These are phyloP conservation scores for Yamadazyma mexicana DNA, from an alignment of 1,139 yeast genomes.

Conservation along the genomic window DNA sequence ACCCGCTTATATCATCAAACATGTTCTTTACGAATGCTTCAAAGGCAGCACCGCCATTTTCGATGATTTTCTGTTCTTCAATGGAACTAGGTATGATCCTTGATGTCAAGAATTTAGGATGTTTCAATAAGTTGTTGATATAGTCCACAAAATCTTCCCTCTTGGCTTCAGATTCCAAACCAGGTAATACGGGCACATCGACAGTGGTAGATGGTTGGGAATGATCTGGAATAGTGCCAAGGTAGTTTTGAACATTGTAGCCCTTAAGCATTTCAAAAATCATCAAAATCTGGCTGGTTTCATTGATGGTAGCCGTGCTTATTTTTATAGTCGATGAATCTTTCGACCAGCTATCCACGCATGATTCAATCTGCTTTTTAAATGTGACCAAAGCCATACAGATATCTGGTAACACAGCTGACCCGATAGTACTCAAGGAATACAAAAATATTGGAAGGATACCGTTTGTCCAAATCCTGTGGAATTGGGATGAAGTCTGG, in stretches of 20 bases:
- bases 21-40: constrained; percentile 48
- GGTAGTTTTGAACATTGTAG: constrained; percentile 47
- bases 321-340: constrained; percentile 55
- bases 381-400: constrained; percentile 65
- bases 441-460: constrained; percentile 66
- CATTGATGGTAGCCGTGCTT: constrained; percentile 67
- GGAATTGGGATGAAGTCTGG: constrained; percentile 52
- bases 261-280: constrained; percentile 59
- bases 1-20: constrained; percentile 54
- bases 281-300: constrained; percentile 75
- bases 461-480: constrained; percentile 81
- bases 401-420: constrained; percentile 62
- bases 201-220: constrained; percentile 16
- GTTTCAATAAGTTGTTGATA: constrained; percentile 71
- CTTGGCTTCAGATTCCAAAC: constrained; percentile 58
- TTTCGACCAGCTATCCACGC: constrained; percentile 70
- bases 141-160: constrained; percentile 58
- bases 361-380: constrained; percentile 60
- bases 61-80: constrained; percentile 62
- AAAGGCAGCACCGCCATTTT: constrained; percentile 40
- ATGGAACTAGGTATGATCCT: constrained; percentile 61
- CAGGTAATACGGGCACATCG: constrained; percentile 50
- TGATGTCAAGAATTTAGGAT: constrained; percentile 79
- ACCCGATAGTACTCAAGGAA: constrained; percentile 63
- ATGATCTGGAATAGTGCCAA: constrained; percentile 17